Percentiles rank a stretch among this genome's conserved stretches.
Evolutionary conservation across 768 basidiomycete species (phyloP).

Genomic region (Mycena latifolia): DNA sequence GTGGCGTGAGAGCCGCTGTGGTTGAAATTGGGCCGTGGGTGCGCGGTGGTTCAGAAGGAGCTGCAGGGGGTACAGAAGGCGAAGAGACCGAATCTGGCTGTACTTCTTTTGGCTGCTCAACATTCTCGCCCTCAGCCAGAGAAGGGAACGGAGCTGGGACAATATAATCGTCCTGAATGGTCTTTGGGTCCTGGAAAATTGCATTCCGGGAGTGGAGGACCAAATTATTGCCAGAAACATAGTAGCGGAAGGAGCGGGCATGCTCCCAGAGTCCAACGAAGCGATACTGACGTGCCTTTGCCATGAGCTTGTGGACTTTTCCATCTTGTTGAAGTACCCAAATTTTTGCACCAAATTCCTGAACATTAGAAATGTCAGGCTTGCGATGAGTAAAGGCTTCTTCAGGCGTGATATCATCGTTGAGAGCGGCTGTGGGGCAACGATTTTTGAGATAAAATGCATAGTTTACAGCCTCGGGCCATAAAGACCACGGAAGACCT

Average conservation of each 20-base stretch:
- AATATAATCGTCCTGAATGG: constrained; percentile 1
- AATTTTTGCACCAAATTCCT: constrained; percentile 42
- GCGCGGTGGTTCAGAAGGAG: not conserved
- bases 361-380: constrained; percentile 31
- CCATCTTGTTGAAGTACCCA: constrained; percentile 29
- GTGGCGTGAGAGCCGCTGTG: not conserved
- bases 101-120: not conserved
- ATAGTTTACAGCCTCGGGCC: constrained; percentile 36
- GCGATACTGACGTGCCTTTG: constrained; percentile 18
- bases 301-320: constrained; percentile 19
- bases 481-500: constrained; percentile 29
- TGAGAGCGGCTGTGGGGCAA: constrained; percentile 13
- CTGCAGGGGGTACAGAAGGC: not conserved
- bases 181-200: constrained; percentile 13
- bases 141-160: constrained; percentile 15
- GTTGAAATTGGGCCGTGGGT: not conserved
- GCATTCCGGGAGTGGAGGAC: constrained; percentile 16
- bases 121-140: constrained; percentile 23
- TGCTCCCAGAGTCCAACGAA: constrained; percentile 14
- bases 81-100: constrained; percentile 10
- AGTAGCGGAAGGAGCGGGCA: constrained; percentile 12
- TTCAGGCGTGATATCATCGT: constrained; percentile 41
- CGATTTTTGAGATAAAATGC: constrained; percentile 39
- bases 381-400: constrained; percentile 38
- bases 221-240: not conserved